Evolutionary conservation across 257 asterid genomes (phyloP).

Genomic region (Osmanthus fragrans): DNA sequence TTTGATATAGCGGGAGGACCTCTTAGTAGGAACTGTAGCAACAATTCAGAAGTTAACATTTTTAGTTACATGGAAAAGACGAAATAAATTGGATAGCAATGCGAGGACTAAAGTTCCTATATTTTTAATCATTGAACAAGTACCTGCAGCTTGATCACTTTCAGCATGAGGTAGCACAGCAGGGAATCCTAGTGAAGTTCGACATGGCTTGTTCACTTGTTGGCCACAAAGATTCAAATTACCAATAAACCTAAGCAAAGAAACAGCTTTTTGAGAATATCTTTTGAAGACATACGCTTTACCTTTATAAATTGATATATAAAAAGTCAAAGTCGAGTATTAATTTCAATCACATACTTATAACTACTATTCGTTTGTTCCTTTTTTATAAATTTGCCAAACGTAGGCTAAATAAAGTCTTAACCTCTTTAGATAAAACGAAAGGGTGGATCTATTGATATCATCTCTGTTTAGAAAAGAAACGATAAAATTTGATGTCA

Average conservation of each 20-base stretch:
- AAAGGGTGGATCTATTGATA: neutral
- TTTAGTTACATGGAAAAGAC: neutral
- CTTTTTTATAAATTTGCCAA: too few species aligned
- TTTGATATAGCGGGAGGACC: constrained; percentile 69
- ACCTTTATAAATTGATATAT: too few species aligned
- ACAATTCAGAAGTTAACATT: constrained; percentile 10
- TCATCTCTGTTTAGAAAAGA: neutral
- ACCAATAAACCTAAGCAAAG: constrained; percentile 79
- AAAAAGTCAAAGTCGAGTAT: too few species aligned
- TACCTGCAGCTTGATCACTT: constrained; percentile 85
- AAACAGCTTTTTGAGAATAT: constrained; percentile 42
- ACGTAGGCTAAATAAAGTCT: neutral
- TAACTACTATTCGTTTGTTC: too few species aligned
- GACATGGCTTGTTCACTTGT: constrained; percentile 87
- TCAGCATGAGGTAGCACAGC: constrained; percentile 90
- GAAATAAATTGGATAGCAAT: neutral
- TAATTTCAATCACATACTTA: too few species aligned
- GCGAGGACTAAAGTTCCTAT: neutral
- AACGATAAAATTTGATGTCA: neutral
- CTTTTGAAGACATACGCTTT: neutral
- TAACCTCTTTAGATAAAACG: neutral
- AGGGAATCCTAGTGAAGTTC: constrained; percentile 95
- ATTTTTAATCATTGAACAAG: neutral
- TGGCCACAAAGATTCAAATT: constrained; percentile 96
- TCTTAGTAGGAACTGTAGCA: constrained; percentile 54